Conservation (phyloP, 2,329 filamentous ascomycete species). For the Thelonectria rubi region DNA sequence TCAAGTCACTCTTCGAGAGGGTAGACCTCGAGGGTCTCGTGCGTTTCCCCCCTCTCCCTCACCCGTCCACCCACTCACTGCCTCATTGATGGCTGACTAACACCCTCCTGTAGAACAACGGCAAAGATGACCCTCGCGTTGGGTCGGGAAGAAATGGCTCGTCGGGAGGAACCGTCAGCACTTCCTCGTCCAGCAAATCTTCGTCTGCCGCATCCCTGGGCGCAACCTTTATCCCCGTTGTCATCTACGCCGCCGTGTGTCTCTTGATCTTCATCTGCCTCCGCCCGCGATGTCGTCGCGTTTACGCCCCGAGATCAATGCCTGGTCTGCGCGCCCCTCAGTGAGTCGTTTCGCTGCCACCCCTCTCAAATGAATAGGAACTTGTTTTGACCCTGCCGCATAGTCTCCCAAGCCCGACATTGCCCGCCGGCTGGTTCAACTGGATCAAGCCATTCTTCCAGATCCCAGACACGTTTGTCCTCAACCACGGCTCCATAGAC, state of each 20-base stretch:
- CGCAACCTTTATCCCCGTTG: slow-evolving; percentile 63
- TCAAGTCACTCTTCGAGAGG: slow-evolving; percentile 29
- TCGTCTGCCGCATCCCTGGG: slow-evolving; percentile 51
- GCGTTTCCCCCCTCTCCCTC: slow-evolving; percentile 3
- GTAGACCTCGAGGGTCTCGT: slow-evolving; percentile 28
- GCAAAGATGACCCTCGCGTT: slow-evolving; percentile 45
- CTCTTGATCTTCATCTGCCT: slow-evolving; percentile 59
- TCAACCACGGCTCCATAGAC: slow-evolving; percentile 92
- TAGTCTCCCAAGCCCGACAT: slow-evolving; percentile 65
- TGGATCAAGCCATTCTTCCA: slow-evolving; percentile 75
- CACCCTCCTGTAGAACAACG: slow-evolving; percentile 17
- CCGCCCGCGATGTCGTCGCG: slow-evolving; percentile 58
- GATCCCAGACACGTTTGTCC: slow-evolving; percentile 77
- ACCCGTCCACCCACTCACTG: neutral
- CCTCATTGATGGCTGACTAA: neutral
- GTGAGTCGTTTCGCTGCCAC: slow-evolving; percentile 44
- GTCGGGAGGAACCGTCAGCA: slow-evolving; percentile 48
- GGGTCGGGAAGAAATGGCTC: slow-evolving; percentile 49
- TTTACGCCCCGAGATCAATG: slow-evolving; percentile 65
- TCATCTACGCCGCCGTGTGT: slow-evolving; percentile 60
- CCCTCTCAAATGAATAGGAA: slow-evolving; percentile 9
- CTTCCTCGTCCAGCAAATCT: slow-evolving; percentile 45
- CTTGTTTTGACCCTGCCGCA: slow-evolving; percentile 1
- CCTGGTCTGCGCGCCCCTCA: slow-evolving; percentile 57
- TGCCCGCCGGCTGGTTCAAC: slow-evolving; percentile 70